A percentile compares a stretch with the other conserved stretches of the same genome.
Conservation (phyloP, 2,329 filamentous ascomycete species). For the Penicillium fuscoglaucum region DNA sequence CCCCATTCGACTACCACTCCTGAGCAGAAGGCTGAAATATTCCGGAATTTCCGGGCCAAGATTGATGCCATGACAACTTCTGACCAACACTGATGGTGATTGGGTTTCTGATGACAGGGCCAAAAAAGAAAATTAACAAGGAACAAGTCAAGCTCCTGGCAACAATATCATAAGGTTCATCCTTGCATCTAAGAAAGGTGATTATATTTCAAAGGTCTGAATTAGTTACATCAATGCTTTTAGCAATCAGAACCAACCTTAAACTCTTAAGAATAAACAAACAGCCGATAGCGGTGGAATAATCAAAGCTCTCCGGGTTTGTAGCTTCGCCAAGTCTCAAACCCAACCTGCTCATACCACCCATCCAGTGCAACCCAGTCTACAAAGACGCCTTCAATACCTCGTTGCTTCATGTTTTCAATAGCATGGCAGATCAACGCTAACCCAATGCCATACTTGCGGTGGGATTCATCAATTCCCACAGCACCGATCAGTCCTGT, state of each 20-base stretch:
- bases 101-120: not conserved
- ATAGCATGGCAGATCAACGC: constrained; percentile 47
- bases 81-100: constrained; percentile 20
- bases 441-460: constrained; percentile 44
- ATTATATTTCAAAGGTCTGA: not conserved
- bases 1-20: constrained; percentile 16
- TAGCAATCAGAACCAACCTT: not conserved
- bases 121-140: too few relatives aligned
- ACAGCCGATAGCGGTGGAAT: not conserved
- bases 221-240: not conserved
- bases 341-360: constrained; percentile 49
- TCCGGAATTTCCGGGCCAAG: constrained; percentile 17
- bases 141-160: not conserved
- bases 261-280: not conserved
- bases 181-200: not conserved
- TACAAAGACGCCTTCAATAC: constrained; percentile 46
- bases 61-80: constrained; percentile 24
- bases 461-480: constrained; percentile 42
- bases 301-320: constrained; percentile 30
- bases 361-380: constrained; percentile 47
- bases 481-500: constrained; percentile 50
- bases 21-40: constrained; percentile 17
- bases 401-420: constrained; percentile 45
- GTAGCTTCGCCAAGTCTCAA: constrained; percentile 44
- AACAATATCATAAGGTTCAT: not conserved